Evolutionary conservation across 768 basidiomycete genomes (phyloP).

Genomic region (Amanita molliuscula): DNA sequence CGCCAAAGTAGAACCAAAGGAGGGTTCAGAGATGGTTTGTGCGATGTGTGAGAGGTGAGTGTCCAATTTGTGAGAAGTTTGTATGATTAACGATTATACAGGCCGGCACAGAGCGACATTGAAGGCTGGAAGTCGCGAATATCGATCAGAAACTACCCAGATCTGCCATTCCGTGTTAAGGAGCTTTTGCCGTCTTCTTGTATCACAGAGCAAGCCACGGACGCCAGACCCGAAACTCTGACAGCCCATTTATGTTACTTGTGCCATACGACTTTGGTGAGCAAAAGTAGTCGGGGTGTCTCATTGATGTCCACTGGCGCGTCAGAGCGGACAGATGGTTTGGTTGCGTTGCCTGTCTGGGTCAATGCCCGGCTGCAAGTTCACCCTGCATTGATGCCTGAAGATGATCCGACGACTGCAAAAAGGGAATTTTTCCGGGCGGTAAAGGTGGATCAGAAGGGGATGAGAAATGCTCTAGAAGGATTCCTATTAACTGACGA

Average conservation of each 20-base stretch:
- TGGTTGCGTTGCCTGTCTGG: conserved; percentile 26
- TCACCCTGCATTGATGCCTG: background rate
- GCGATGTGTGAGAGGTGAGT: conserved; percentile 56
- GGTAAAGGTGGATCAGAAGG: conserved; percentile 16
- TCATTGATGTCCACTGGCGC: background rate
- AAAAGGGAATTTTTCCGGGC: conserved; percentile 20
- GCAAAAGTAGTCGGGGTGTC: conserved; percentile 34
- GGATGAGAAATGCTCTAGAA: conserved; percentile 26
- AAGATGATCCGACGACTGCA: background rate
- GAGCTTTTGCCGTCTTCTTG: background rate
- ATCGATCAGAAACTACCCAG: conserved; percentile 50
- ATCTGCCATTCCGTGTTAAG: background rate
- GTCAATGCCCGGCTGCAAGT: conserved; percentile 13
- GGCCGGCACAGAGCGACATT: conserved; percentile 53
- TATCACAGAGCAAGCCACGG: background rate
- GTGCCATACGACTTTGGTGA: conserved; percentile 47
- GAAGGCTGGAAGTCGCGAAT: conserved; percentile 69
- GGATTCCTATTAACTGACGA: conserved; percentile 29
- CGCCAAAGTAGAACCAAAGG: conserved; percentile 64
- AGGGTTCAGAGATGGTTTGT: conserved; percentile 37
- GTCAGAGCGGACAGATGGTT: conserved; percentile 9
- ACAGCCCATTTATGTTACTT: conserved; percentile 40
- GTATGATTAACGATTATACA: conserved; percentile 14
- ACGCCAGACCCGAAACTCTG: conserved; percentile 11
- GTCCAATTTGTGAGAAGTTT: background rate